Evolutionary conservation across 495 filamentous ascomycete genomes (phyloP).

Genomic region (Penicillium manginii): DNA sequence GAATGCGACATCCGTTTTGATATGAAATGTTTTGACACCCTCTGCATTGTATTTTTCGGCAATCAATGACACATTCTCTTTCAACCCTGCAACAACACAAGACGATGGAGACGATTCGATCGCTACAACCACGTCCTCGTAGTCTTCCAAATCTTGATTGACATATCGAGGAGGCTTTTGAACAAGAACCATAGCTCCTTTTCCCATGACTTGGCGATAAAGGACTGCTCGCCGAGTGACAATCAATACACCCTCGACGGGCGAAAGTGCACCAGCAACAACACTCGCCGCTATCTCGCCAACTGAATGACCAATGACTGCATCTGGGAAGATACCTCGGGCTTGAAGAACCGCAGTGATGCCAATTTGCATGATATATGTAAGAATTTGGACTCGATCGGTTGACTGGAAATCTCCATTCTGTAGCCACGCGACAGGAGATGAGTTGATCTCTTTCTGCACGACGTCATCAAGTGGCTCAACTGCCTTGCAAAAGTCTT

Average conservation of each 20-base stretch:
- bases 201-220: constrained; percentile 45
- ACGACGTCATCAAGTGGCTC: constrained; percentile 16
- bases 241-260: constrained; percentile 32
- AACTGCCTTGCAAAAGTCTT: constrained; percentile 2
- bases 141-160: background rate
- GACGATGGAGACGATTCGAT: constrained; percentile 48
- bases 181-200: constrained; percentile 57
- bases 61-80: constrained; percentile 22
- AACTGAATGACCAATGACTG: constrained; percentile 42
- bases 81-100: constrained; percentile 41
- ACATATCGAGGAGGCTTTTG: background rate
- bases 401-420: constrained; percentile 31
- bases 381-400: constrained; percentile 36
- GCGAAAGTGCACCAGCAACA: constrained; percentile 32
- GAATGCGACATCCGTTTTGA: constrained; percentile 39
- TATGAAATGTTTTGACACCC: constrained; percentile 29
- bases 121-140: constrained; percentile 37
- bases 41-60: constrained; percentile 15
- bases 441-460: constrained; percentile 32
- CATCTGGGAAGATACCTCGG: constrained; percentile 29
- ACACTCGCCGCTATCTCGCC: constrained; percentile 39
- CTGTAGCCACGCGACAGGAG: constrained; percentile 32
- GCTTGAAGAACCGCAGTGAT: constrained; percentile 24
- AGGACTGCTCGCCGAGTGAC: constrained; percentile 37
- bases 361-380: constrained; percentile 39